Base-by-base conservation (phyloP, 768 basidiomycete genomes). In the Macrolepiota fuliginosa region DNA sequence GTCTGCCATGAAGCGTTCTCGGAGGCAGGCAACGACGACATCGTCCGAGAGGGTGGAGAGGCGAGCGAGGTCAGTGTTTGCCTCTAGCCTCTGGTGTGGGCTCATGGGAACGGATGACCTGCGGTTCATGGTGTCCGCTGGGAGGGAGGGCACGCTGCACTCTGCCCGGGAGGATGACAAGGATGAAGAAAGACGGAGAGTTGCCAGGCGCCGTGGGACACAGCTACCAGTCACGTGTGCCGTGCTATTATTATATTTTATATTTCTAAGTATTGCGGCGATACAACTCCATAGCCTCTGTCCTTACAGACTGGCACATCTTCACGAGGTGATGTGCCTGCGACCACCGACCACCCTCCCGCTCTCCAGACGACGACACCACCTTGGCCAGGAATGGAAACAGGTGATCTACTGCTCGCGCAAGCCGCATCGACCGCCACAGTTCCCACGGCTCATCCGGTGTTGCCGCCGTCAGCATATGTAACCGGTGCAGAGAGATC, bases 1-100 rank as follows among this genome's bases (percentile, higher is more conserved):
- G 77, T 94, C 93, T 2, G 86, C 76, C 83, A 93, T 88, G 75
- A 94, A 94, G 15, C 93, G 83, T 70, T 94, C 92, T 35, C 93
- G 88, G 63, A 96, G 82, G 67, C 90, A 90, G 63, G 90, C 83
- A 62, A 92, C 90, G 72, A 95, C 86, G 71, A 88, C 81, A 72
- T 95, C 93, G 79, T 95, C 93, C 12, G 89, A 87, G 64, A 91
- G 72, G 37, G 86, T 75, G 2, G 87, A 78, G 58, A 94, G 81
- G 47, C 77, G 74, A 24, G 88, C 75, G 70, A 94, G 85, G 84
- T 94, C 89, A 15, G 77, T 79, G 63, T 85, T 81, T 62, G 81
- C 83, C 79, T 91, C 91, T 66, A 92, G 84, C 71, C 85, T 87
- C 71, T 88, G 86, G 70, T 88, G 87, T 60, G 76, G 76, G 69